phyloP scores from a whole-genome alignment of 2,329 filamentous ascomycete species.

The Fusarium nelsonii region DNA sequence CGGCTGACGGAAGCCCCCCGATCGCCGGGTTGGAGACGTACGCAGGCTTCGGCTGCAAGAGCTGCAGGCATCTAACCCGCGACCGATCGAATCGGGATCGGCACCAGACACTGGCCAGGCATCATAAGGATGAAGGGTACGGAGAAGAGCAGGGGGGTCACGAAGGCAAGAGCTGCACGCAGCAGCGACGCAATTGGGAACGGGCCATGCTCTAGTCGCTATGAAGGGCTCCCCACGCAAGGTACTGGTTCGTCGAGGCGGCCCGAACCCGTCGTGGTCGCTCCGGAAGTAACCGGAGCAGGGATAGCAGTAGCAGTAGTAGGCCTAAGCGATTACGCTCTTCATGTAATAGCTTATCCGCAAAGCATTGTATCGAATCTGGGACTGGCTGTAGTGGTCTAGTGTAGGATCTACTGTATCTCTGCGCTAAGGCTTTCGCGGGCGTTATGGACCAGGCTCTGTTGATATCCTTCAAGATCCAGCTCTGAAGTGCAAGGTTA shows the following conservation, averaged over 20 bases:
- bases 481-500: too few species aligned
- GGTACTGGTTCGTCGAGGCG: background rate
- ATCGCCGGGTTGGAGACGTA: background rate
- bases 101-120: background rate
- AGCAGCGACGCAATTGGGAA: background rate
- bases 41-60: background rate
- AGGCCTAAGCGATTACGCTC: too few species aligned
- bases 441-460: too few species aligned
- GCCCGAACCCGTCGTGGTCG: background rate
- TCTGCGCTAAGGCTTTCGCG: too few species aligned
- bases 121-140: too few species aligned
- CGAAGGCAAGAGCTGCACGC: background rate
- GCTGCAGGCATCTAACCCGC: background rate
- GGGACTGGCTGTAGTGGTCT: too few species aligned
- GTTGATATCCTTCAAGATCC: too few species aligned
- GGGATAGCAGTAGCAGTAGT: too few species aligned
- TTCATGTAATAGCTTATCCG: too few species aligned
- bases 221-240: background rate
- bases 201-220: background rate
- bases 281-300: background rate
- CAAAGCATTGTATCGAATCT: too few species aligned
- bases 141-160: too few species aligned
- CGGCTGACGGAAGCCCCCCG: background rate
- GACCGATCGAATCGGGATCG: background rate
- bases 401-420: too few species aligned